These are phyloP conservation scores for Obelidium mucronatum DNA, from an alignment of 192 early-diverging fungal species.

Conservation along the genomic window DNA sequence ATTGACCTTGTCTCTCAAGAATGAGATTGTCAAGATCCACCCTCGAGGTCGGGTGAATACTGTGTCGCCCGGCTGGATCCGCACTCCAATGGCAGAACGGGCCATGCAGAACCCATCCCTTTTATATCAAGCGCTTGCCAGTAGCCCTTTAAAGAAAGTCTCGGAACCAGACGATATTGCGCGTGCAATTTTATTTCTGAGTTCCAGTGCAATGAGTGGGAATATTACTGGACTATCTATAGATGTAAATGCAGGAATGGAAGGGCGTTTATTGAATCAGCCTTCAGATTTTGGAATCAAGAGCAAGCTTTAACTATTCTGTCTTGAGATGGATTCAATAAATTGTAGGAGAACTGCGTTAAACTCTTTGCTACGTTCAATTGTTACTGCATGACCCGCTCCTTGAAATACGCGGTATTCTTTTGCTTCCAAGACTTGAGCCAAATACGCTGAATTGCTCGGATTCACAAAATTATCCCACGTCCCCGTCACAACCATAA, in stretches of 20 bases:
- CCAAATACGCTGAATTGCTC: conserved; percentile 29
- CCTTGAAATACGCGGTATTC: conserved; percentile 11
- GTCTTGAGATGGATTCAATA: too few species aligned
- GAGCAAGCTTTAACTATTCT: too few species aligned
- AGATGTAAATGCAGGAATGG: conserved; percentile 68
- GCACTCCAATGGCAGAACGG: conserved; percentile 65
- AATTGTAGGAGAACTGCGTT: neutral
- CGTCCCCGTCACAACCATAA: conserved; percentile 32
- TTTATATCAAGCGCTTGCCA: conserved; percentile 62
- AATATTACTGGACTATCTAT: conserved; percentile 65
- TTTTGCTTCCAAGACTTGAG: conserved; percentile 2
- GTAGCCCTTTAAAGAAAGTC: conserved; percentile 62
- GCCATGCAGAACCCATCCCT: conserved; percentile 53
- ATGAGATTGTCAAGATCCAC: conserved; percentile 65
- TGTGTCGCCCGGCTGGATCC: conserved; percentile 63
- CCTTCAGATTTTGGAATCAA: conserved; percentile 44
- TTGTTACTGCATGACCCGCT: neutral
- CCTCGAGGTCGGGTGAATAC: conserved; percentile 61
- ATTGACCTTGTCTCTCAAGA: conserved; percentile 54
- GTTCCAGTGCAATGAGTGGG: conserved; percentile 49
- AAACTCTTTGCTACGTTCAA: neutral
- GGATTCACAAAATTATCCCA: conserved; percentile 36
- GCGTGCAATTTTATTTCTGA: conserved; percentile 58
- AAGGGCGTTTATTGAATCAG: conserved; percentile 56
- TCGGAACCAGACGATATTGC: conserved; percentile 64